A percentile compares a stretch with the other conserved stretches of the same genome.
phyloP scores from a whole-genome alignment of 768 basidiomycete genomes.

The Neoboletus brunneissimus region DNA sequence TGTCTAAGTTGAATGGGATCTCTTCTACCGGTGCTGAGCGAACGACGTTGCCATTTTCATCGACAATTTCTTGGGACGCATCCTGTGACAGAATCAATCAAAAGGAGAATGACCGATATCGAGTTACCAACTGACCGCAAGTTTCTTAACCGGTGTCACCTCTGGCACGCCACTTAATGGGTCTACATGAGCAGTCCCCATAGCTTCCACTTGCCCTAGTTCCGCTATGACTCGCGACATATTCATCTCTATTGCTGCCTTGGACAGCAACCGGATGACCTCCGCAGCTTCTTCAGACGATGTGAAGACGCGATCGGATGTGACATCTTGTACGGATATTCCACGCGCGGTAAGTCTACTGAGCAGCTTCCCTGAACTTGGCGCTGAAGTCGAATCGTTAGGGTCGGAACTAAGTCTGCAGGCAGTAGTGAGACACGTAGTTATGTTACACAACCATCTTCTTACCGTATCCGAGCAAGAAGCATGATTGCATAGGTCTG shows the following conservation, averaged over 20 bases:
- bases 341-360: conserved; percentile 45
- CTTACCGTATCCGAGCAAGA: conserved; percentile 53
- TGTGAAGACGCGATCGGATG: conserved; percentile 55
- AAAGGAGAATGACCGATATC: background rate
- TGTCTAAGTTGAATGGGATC: conserved; percentile 74
- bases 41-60: conserved; percentile 20
- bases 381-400: conserved; percentile 13
- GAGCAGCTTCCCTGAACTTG: conserved; percentile 36
- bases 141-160: conserved; percentile 56
- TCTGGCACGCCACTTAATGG: conserved; percentile 55
- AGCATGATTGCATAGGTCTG: conserved; percentile 72
- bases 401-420: conserved; percentile 40
- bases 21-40: conserved; percentile 29
- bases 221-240: conserved; percentile 50
- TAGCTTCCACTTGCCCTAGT: conserved; percentile 51
- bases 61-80: conserved; percentile 17
- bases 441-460: background rate
- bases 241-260: conserved; percentile 56
- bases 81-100: conserved; percentile 9
- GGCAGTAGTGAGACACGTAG: conserved; percentile 11
- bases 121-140: conserved; percentile 32
- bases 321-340: conserved; percentile 48
- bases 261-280: conserved; percentile 55
- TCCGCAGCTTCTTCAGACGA: conserved; percentile 54
- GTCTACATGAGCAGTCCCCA: conserved; percentile 41